phyloP scores from a whole-genome alignment of 345 rosid genomes.

The Moricandia arvensis region DNA sequence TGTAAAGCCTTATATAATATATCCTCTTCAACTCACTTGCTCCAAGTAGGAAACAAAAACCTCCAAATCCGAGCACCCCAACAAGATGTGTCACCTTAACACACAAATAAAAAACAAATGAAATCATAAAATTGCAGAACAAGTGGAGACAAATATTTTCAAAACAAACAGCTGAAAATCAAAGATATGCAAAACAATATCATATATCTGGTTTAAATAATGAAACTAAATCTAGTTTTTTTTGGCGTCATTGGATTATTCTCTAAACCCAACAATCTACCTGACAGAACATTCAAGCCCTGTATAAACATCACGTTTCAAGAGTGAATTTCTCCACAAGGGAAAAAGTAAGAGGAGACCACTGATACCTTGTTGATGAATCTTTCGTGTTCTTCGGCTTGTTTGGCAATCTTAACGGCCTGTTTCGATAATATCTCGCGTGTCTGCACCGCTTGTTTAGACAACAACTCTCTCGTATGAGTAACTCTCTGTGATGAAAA shows the following conservation, averaged over 20 bases:
- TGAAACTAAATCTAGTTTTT: too few species aligned
- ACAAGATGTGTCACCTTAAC: constrained; percentile 70
- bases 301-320: neutral
- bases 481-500: constrained; percentile 54
- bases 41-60: constrained; percentile 85
- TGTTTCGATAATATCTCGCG: constrained; percentile 83
- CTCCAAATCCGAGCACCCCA: constrained; percentile 95
- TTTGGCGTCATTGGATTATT: too few species aligned
- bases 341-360: neutral
- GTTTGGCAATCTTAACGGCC: constrained; percentile 89
- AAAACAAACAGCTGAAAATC: neutral
- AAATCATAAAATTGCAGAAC: neutral
- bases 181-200: neutral
- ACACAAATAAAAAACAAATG: neutral
- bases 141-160: neutral
- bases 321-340: neutral
- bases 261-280: too few species aligned
- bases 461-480: constrained; percentile 72
- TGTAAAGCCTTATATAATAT: constrained; percentile 5
- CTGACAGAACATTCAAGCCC: too few species aligned
- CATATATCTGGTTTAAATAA: too few species aligned
- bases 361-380: constrained; percentile 69
- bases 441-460: constrained; percentile 78
- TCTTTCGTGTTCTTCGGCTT: constrained; percentile 88
- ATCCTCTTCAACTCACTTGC: constrained; percentile 59